Base-by-base conservation (phyloP, 2,329 filamentous ascomycete genomes). In the Diaporthe sp. region DNA sequence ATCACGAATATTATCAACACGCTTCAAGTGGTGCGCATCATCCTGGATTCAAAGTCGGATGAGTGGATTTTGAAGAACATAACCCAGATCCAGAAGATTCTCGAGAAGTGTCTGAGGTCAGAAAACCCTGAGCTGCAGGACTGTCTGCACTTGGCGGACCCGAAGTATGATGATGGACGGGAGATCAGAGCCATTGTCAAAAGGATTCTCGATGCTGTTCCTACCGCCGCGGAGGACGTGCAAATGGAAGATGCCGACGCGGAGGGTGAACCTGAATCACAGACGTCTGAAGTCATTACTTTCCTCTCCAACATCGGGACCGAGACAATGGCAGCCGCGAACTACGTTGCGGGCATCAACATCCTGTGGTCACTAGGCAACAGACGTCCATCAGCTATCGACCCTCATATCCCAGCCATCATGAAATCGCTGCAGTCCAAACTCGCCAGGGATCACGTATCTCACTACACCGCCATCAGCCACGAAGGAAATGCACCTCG, bases 361-460 rank as follows among this genome's bases (percentile, higher is more conserved):
- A 93, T 98, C 34, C 87, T 99, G 22, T 98, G 96, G 96, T 97
- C 95, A 22, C 86, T 99, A 28, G 95, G 95, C 7, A 92, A 94
- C 79, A 93, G 94, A 76, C 96, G 94, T 80, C 94, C 96, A 1
- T 92, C 94, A 19, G 93, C 97, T 78, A 95, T 99, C 77, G 97
- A 99, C 82, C 90, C 94, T 76, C 97, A 99, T 81, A 95, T 98
- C 73, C 88, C 90, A 4, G 92, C 93, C 39, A 88, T 99, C 58
- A 98, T 99, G 94, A 98, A 98, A 84, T 95, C 95, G 0, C 90
- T 99, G 79, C 96, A 98, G 79, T 91, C 92, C 68, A 98, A 98
- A 84, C 90, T 99, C 79, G 96, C 96, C 0, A 94, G 97, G 79
- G 97, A 99, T 78, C 97, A 99, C 84, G 93, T 99, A 83, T 95